Evolutionary conservation across 768 basidiomycete genomes (phyloP), one percentile per base, ranked within the genome.

Genomic region (Termitomyces heimii): DNA sequence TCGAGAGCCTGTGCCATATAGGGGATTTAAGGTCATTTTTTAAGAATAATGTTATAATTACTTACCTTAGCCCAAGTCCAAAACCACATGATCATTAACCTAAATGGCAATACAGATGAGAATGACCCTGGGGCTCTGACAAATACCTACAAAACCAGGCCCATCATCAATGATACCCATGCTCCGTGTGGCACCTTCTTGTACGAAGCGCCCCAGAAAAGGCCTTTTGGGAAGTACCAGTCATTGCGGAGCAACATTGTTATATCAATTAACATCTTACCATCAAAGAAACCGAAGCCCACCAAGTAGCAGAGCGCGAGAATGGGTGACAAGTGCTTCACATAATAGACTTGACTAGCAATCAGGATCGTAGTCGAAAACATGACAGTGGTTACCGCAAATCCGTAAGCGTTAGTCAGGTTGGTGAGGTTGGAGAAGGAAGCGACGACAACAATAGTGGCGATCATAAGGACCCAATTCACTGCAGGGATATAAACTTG

Each of bases 161-260:
- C 86, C 40, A 86, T 75, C 64, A 77, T 74, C 12, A 88, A 73
- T 1, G 86, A 83, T 9, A 86, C 84, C 83, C 85, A 88, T 2
- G 84, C 86, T 18, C 86, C 85, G 22, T 75, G 68, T 0, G 85
- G 84, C 5, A 86, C 74, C 66, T 87, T 85, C 64, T 76, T 81
- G 57, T 86, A 63, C 0, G 82, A 68, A 0, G 85, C 82, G 26
- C 84, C 85, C 81, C 82, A 86, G 71, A 88, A 88, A 16, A 85
- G 70, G 60, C 56, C 73, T 75, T 42, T 34, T 45, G 24, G 13
- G 14, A 37, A 13, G 37, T 20, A 49, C 40, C 49, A 53, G 55
- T 43, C 18, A 35, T 1, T 24, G 26, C 18, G 10, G 18, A 46
- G 54, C 16, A 46, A 53, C 16, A 37, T 29, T 29, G 39, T 55